These are phyloP conservation scores for Peronosclerospora sorghi DNA, from an alignment of 352 stramenopile species.

Conservation along the genomic window DNA sequence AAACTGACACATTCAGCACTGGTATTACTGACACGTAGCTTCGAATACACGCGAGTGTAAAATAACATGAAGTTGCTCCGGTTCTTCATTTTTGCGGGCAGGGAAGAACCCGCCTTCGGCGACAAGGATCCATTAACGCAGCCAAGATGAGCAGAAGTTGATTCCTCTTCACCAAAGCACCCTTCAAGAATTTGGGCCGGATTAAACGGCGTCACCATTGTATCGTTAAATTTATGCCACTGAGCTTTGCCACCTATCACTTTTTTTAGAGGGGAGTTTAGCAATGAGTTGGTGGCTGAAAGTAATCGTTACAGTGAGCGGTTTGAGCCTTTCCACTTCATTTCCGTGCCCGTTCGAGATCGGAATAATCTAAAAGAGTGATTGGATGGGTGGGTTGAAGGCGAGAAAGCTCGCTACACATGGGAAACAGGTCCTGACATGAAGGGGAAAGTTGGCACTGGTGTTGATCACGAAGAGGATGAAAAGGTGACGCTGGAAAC, in stretches of 20 bases:
- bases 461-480: constrained; percentile 17
- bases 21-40: too few relatives aligned
- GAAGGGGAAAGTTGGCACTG: constrained; percentile 13
- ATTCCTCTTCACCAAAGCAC: constrained; percentile 54
- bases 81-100: constrained; percentile 51
- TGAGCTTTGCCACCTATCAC: constrained; percentile 24
- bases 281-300: constrained; percentile 86
- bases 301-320: constrained; percentile 79
- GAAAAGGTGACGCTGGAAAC: constrained; percentile 83
- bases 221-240: constrained; percentile 87
- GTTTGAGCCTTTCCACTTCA: constrained; percentile 64
- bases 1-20: too few relatives aligned
- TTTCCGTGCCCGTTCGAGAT: constrained; percentile 57
- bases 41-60: too few relatives aligned
- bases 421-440: constrained; percentile 49
- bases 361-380: constrained; percentile 63
- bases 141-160: constrained; percentile 10
- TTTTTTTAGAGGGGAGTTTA: constrained; percentile 86
- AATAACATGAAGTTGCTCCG: constrained; percentile 84
- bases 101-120: constrained; percentile 8
- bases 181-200: constrained; percentile 52
- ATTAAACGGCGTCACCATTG: constrained; percentile 69
- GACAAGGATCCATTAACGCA: constrained; percentile 11
- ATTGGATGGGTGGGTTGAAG: constrained; percentile 79
- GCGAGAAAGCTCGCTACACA: constrained; percentile 85